phyloP scores from a whole-genome alignment of 192 early-diverging fungal species.

The Podila verticillata region DNA sequence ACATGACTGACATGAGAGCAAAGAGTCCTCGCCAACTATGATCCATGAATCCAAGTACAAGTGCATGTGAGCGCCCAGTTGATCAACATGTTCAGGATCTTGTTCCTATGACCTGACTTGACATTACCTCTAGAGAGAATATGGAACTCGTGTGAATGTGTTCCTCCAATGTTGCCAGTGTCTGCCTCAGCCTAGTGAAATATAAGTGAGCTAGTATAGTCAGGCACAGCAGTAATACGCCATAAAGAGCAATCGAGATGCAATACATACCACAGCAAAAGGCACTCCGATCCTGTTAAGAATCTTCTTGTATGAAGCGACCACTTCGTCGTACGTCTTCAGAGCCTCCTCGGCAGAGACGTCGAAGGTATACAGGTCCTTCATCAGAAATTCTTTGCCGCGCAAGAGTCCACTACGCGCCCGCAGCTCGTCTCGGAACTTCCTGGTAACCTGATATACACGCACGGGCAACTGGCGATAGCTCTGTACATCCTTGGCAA shows the following conservation, averaged over 20 bases:
- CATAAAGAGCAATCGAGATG: not conserved
- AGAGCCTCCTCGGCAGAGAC: conserved; percentile 69
- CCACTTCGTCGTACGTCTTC: conserved; percentile 80
- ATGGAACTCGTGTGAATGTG: conserved; percentile 91
- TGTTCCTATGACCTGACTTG: not conserved
- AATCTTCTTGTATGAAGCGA: conserved; percentile 78
- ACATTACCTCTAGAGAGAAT: conserved; percentile 69
- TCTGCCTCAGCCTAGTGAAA: conserved; percentile 81
- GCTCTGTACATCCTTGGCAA: conserved; percentile 71
- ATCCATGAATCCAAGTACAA: no score
- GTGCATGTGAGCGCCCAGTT: no score
- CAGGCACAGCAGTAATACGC: no score
- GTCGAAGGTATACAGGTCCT: conserved; percentile 95
- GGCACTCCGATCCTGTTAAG: conserved; percentile 82
- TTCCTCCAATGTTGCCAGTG: conserved; percentile 92
- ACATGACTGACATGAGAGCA: conserved; percentile 78
- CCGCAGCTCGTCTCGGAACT: conserved; percentile 87
- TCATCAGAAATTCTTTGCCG: conserved; percentile 95
- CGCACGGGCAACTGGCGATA: conserved; percentile 83
- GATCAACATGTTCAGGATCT: not conserved
- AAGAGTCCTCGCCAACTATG: conserved; percentile 82
- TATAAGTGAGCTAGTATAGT: not conserved
- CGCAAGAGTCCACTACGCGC: conserved; percentile 86
- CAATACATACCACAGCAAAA: conserved; percentile 71
- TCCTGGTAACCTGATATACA: conserved; percentile 90